phyloP scores from a whole-genome alignment of 2,329 filamentous ascomycete species.

The Hymenoscyphus infarciens region DNA sequence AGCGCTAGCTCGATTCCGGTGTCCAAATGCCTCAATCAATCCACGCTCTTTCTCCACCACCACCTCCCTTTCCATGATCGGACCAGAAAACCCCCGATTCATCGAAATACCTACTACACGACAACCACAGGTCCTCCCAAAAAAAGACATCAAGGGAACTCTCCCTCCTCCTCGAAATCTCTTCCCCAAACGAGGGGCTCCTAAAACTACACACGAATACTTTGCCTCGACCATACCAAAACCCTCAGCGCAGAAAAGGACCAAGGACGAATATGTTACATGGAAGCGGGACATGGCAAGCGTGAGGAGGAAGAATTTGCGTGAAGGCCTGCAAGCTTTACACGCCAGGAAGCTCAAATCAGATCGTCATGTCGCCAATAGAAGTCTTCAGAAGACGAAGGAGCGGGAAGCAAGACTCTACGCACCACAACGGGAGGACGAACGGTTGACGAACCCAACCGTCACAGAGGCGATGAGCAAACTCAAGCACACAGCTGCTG shows the following conservation, averaged over 20 bases:
- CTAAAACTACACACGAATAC: constrained; percentile 62
- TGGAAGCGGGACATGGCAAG: constrained; percentile 75
- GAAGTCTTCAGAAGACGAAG: constrained; percentile 47
- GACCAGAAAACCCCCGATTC: constrained; percentile 84
- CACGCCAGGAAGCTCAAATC: constrained; percentile 58
- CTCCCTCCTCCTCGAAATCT: constrained; percentile 80
- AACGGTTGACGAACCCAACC: constrained; percentile 68
- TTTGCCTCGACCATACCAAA: constrained; percentile 55
- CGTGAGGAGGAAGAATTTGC: constrained; percentile 66
- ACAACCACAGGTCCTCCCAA: constrained; percentile 50
- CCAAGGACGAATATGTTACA: constrained; percentile 36
- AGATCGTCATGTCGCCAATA: constrained; percentile 37
- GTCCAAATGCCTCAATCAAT: constrained; percentile 30
- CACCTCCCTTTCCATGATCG: constrained; percentile 47
- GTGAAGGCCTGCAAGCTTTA: constrained; percentile 66
- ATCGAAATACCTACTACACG: constrained; percentile 75
- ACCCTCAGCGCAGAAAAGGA: constrained; percentile 38
- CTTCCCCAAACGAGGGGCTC: constrained; percentile 57
- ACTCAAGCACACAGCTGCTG: constrained; percentile 44
- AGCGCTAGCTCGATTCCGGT: constrained; percentile 34
- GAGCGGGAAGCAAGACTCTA: constrained; percentile 47
- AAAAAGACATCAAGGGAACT: constrained; percentile 62
- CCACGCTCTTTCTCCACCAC: constrained; percentile 46
- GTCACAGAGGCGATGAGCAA: constrained; percentile 51
- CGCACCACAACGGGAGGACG: constrained; percentile 70